Evolutionary conservation across 225 moss, liverwort and hornwort species (phyloP).

Genomic region (Pseudoscleropodium purum): DNA sequence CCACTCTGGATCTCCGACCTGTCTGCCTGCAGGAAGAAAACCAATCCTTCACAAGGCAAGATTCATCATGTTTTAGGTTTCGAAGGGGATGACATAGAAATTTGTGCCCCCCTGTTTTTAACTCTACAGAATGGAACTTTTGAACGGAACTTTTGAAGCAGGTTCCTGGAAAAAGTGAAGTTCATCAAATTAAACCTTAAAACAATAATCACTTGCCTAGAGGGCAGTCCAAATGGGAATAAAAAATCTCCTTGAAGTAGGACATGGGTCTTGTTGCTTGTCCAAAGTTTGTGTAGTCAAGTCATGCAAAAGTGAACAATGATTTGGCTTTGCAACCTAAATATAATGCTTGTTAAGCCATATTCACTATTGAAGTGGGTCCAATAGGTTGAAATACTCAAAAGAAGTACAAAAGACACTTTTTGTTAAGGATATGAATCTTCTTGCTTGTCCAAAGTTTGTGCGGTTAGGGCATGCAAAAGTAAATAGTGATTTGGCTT

Average conservation of each 20-base stretch:
- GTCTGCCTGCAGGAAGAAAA: neutral
- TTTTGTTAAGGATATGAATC: too few species aligned
- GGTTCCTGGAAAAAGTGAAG: too few species aligned
- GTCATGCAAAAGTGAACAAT: neutral
- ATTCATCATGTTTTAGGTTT: neutral
- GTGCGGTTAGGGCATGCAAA: too few species aligned
- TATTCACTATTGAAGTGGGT: too few species aligned
- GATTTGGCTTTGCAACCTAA: too few species aligned
- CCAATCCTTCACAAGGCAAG: neutral
- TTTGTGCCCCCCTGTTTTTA: neutral
- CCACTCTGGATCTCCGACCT: neutral
- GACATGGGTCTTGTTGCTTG: neutral
- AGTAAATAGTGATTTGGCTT: neutral
- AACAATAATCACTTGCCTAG: neutral
- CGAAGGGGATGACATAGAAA: neutral
- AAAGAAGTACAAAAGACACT: too few species aligned
- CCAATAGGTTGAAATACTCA: too few species aligned
- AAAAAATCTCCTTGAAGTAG: neutral
- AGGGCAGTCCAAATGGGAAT: neutral
- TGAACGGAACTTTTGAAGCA: neutral
- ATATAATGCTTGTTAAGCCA: too few species aligned
- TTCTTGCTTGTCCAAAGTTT: too few species aligned
- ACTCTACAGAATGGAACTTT: neutral
- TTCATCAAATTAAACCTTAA: neutral
- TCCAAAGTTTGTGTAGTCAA: fast-evolving